Conservation (phyloP, 1,139 yeast genomes). For the Debaryomyces sp. region DNA sequence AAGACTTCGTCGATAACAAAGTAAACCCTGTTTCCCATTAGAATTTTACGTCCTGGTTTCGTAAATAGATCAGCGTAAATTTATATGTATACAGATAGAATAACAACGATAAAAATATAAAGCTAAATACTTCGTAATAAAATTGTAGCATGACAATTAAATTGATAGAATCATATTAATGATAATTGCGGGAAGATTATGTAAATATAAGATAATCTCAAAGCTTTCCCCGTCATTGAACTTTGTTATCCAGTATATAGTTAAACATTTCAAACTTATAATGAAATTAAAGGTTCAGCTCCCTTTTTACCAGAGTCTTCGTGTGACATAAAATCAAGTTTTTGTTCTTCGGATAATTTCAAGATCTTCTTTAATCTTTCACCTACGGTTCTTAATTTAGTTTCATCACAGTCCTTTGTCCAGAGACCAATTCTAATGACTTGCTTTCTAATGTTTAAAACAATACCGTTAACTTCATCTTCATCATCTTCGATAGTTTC, state of each 20-base stretch:
- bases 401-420: slow-evolving; percentile 81
- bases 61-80: slow-evolving; percentile 17
- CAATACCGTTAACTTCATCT: slow-evolving; percentile 93
- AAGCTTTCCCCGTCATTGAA: not conserved
- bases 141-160: slow-evolving; percentile 1
- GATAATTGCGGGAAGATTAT: not conserved
- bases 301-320: slow-evolving; percentile 51
- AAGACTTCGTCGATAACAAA: slow-evolving; percentile 51
- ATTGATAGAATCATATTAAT: not conserved
- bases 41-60: slow-evolving; percentile 5
- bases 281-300: slow-evolving; percentile 44
- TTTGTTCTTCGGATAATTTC: slow-evolving; percentile 66
- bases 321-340: slow-evolving; percentile 78
- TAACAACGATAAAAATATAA: slow-evolving; percentile 8
- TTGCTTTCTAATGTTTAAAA: slow-evolving; percentile 82
- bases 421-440: slow-evolving; percentile 88
- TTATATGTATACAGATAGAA: slow-evolving; percentile 22
- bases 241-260: slow-evolving; percentile 4
- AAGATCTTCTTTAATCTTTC: slow-evolving; percentile 81
- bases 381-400: slow-evolving; percentile 70
- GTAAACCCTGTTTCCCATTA: slow-evolving; percentile 45
- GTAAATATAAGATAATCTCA: not conserved
- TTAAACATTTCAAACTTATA: slow-evolving; percentile 21
- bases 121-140: slow-evolving; percentile 4
- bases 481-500: slow-evolving; percentile 92